These are phyloP conservation scores for Coelastrella sp. DNA, from an alignment of 139 green algal genomes.

Conservation along the genomic window DNA sequence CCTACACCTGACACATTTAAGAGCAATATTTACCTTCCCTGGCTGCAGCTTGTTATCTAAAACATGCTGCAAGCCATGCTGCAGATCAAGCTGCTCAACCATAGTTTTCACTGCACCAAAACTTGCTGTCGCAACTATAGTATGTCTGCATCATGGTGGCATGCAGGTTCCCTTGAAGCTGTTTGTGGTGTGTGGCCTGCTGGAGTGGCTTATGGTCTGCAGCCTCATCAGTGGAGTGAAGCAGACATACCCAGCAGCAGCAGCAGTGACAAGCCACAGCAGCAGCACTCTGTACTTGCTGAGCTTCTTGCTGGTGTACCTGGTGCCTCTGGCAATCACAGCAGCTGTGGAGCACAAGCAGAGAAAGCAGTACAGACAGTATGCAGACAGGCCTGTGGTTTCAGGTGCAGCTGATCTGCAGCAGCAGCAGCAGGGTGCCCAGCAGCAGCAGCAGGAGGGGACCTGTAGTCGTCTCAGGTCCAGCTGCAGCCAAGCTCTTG, in stretches of 20 bases:
- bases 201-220: not conserved
- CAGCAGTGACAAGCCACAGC: not conserved
- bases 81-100: not conserved
- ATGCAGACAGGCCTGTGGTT: not conserved
- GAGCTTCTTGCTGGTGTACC: not conserved
- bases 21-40: too few relatives aligned
- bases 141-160: not conserved
- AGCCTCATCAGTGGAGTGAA: not conserved
- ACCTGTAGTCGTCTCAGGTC: too few relatives aligned
- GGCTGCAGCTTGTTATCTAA: too few relatives aligned
- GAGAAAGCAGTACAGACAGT: not conserved
- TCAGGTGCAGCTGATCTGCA: not conserved
- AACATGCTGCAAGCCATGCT: too few relatives aligned
- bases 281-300: not conserved
- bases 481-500: not conserved
- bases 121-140: not conserved
- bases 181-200: not conserved
- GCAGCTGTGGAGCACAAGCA: not conserved
- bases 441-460: conserved; percentile 13
- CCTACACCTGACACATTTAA: too few relatives aligned
- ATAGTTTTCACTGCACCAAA: too few relatives aligned
- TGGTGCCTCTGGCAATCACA: not conserved
- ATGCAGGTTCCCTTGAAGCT: not conserved
- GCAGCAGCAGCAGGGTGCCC: not conserved
- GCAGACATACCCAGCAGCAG: not conserved